Evolutionary conservation across 768 basidiomycete genomes (phyloP).

Genomic region (Psilocybe sp.): DNA sequence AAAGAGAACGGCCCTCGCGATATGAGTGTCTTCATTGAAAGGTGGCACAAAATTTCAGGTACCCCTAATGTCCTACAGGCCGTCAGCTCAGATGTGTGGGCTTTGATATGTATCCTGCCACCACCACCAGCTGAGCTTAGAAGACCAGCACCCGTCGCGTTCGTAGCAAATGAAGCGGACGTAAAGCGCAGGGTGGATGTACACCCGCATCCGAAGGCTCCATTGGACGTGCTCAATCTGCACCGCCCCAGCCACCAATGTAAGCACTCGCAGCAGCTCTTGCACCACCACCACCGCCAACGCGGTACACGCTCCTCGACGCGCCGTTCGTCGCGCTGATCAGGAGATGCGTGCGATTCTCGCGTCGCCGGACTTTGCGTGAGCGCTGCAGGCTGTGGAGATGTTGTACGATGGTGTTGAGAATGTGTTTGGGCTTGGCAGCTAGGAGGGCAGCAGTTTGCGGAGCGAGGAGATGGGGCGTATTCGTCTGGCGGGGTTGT

Average conservation of each 20-base stretch:
- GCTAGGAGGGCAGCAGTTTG: constrained; percentile 12
- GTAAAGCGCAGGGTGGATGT: constrained; percentile 61
- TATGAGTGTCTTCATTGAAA: too few species aligned
- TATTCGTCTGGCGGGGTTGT: constrained; percentile 71
- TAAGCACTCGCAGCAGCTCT: constrained; percentile 6
- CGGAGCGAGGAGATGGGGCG: constrained; percentile 35
- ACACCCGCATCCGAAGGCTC: constrained; percentile 8
- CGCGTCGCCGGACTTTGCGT: constrained; percentile 63
- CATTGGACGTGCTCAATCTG: constrained; percentile 1
- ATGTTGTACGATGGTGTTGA: constrained; percentile 62
- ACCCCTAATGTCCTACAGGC: too few species aligned
- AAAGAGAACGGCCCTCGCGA: too few species aligned
- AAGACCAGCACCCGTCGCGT: too few species aligned
- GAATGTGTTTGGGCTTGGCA: constrained; percentile 48
- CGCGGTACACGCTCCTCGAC: constrained; percentile 31
- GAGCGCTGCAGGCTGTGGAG: constrained; percentile 63
- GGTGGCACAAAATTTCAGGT: too few species aligned
- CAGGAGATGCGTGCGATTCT: constrained; percentile 64
- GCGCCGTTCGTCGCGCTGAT: constrained; percentile 62
- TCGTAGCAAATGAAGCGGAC: too few species aligned
- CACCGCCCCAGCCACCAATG: neutral
- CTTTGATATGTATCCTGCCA: too few species aligned
- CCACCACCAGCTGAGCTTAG: too few species aligned
- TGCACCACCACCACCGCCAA: constrained; percentile 14
- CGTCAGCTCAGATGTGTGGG: too few species aligned